Evolutionary conservation across 2,329 filamentous ascomycete species (phyloP).

Genomic region (Trichoderma afroharzianum): DNA sequence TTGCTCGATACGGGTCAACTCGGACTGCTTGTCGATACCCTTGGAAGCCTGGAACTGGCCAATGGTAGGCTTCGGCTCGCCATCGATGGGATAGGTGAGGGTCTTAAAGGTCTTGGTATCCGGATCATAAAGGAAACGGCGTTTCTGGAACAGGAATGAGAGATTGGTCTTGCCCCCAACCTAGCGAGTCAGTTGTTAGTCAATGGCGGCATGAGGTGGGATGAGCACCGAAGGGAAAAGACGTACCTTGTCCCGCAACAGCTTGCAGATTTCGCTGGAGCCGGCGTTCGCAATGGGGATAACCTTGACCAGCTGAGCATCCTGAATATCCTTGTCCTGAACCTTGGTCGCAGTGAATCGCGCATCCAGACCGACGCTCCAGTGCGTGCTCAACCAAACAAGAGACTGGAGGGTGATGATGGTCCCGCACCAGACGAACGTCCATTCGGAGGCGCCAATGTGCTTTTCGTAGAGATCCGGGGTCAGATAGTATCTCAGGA

Average conservation of each 20-base stretch:
- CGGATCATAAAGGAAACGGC: conserved; percentile 82
- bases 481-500: conserved; percentile 82
- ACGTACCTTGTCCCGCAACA: conserved; percentile 68
- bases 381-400: conserved; percentile 93
- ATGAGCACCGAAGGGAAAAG: neutral
- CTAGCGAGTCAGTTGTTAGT: conserved; percentile 34
- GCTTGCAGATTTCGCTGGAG: conserved; percentile 77
- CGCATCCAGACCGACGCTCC: conserved; percentile 85
- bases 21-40: conserved; percentile 70
- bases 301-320: conserved; percentile 86
- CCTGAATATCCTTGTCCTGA: conserved; percentile 61
- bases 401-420: conserved; percentile 87
- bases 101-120: conserved; percentile 74
- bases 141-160: conserved; percentile 97
- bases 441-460: conserved; percentile 95
- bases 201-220: neutral
- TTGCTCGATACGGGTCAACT: conserved; percentile 76
- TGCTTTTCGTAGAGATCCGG: conserved; percentile 83
- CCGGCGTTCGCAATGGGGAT: conserved; percentile 88
- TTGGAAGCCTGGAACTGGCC: conserved; percentile 73
- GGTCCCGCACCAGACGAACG: conserved; percentile 85
- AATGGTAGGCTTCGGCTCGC: conserved; percentile 76
- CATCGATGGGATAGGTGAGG: conserved; percentile 78
- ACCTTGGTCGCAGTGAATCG: conserved; percentile 75
- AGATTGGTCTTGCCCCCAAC: conserved; percentile 69